These are phyloP conservation scores for Lithospermum erythrorhizon DNA, from an alignment of 257 asterid species.

Conservation along the genomic window DNA sequence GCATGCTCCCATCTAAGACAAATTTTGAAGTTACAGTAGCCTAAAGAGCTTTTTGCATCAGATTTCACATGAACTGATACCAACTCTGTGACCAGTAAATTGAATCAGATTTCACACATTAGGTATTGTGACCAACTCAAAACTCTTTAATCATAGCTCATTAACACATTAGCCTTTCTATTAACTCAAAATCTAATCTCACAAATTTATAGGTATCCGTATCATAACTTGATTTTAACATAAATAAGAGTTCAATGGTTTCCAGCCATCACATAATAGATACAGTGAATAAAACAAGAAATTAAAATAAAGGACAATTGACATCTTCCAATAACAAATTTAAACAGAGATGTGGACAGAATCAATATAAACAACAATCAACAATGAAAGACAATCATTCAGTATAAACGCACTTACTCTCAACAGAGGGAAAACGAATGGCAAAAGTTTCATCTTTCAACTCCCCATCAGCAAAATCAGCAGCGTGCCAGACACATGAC, in stretches of 20 bases:
- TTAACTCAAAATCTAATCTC: background rate
- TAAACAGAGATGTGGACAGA: background rate
- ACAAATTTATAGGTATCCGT: background rate
- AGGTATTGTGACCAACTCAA: background rate
- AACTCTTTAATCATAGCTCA: background rate
- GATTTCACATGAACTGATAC: too few species aligned
- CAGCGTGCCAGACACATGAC: conserved; percentile 85
- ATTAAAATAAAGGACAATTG: background rate
- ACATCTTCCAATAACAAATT: background rate
- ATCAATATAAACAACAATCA: background rate
- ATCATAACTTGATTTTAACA: background rate
- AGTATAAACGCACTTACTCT: conserved; percentile 37
- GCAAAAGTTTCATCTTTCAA: conserved; percentile 68
- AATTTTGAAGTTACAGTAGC: too few species aligned
- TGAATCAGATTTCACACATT: too few species aligned
- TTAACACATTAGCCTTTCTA: background rate
- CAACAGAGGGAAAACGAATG: conserved; percentile 65
- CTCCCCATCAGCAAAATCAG: conserved; percentile 84
- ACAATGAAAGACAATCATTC: background rate
- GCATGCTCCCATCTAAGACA: background rate
- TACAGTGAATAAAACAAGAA: too few species aligned
- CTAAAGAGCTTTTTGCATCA: too few species aligned
- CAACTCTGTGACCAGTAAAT: too few species aligned
- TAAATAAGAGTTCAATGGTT: background rate
- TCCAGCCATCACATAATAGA: too few species aligned